These are phyloP conservation scores for Oryza brachyantha DNA, from an alignment of 176 grass and related monocot species.

Conservation along the genomic window DNA sequence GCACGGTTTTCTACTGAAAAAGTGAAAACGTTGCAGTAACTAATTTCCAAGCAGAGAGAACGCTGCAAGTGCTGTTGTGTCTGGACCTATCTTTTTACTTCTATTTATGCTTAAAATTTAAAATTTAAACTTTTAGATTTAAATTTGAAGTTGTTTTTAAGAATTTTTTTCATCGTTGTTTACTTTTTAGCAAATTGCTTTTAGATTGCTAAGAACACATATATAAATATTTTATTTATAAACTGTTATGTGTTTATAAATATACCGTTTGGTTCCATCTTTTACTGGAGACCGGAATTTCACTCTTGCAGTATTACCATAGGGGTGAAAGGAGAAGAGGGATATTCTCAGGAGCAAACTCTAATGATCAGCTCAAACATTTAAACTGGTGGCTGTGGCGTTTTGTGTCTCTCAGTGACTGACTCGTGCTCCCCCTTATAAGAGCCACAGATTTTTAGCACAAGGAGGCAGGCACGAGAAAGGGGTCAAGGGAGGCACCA, in stretches of 20 bases:
- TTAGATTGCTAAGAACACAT: too few relatives aligned
- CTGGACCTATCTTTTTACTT: too few relatives aligned
- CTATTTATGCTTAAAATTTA: too few relatives aligned
- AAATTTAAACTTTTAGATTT: too few relatives aligned
- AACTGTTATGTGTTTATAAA: too few relatives aligned
- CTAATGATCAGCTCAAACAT: background rate
- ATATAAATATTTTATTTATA: too few relatives aligned
- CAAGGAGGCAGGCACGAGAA: background rate
- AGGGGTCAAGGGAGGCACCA: background rate
- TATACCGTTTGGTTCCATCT: too few relatives aligned
- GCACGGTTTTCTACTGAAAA: background rate
- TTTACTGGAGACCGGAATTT: too few relatives aligned
- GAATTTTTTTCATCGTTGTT: too few relatives aligned
- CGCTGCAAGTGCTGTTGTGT: background rate
- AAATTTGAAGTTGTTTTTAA: too few relatives aligned
- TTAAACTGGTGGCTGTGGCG: constrained; percentile 17
- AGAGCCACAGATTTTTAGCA: constrained; percentile 11
- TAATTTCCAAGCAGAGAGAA: background rate
- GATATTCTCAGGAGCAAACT: constrained; percentile 8
- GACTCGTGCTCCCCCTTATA: constrained; percentile 9
- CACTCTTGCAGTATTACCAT: constrained; percentile 11
- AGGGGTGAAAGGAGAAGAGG: background rate
- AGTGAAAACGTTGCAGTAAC: background rate
- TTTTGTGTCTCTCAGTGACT: background rate
- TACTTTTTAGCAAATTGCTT: too few relatives aligned